Evolutionary conservation across 345 rosid species (phyloP).

Genomic region (Lepidium didymum): DNA sequence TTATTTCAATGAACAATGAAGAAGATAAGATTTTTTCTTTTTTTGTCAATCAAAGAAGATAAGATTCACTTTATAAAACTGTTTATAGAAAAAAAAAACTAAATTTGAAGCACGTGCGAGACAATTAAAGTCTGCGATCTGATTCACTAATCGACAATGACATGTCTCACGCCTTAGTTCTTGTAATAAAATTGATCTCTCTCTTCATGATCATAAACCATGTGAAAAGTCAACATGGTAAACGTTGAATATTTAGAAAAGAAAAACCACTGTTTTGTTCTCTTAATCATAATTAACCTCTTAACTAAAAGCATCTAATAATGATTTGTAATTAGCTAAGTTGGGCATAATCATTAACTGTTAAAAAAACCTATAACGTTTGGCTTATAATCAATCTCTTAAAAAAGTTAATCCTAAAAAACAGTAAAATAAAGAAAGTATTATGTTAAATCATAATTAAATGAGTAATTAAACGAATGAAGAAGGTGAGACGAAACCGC

Average conservation of each 20-base stretch:
- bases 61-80: no score
- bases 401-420: not conserved
- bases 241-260: not conserved
- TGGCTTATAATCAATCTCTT: constrained; percentile 4
- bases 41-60: no score
- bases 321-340: not conserved
- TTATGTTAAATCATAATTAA: not conserved
- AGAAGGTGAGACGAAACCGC: constrained; percentile 31
- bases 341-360: not conserved
- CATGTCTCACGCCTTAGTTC: not conserved
- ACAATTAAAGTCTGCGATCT: constrained; percentile 18
- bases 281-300: not conserved
- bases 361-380: not conserved
- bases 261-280: not conserved
- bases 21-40: no score
- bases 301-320: not conserved
- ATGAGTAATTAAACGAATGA: constrained; percentile 1
- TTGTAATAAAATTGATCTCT: not conserved
- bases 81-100: not conserved
- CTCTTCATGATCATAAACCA: not conserved
- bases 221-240: not conserved
- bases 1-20: not conserved
- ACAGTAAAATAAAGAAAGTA: not conserved
- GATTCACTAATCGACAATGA: constrained; percentile 9
- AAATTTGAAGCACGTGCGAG: constrained; percentile 20